Evolutionary conservation across 768 basidiomycete genomes (phyloP).

Genomic region (Coprinopsis sp.): DNA sequence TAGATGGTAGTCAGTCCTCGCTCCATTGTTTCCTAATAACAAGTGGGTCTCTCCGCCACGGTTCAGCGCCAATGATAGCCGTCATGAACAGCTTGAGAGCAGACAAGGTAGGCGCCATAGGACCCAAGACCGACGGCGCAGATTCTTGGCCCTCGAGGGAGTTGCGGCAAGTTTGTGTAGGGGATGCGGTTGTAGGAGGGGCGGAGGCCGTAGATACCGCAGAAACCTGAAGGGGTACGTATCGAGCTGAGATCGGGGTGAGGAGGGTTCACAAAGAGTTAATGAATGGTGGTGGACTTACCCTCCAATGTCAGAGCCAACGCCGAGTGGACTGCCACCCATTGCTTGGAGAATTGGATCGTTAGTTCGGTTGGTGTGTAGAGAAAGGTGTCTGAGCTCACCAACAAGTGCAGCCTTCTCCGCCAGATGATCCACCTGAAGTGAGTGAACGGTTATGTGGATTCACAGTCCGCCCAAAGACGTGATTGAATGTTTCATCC

Average conservation of each 20-base stretch:
- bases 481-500: constrained; percentile 71
- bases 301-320: constrained; percentile 84
- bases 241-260: constrained; percentile 45
- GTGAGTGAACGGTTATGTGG: constrained; percentile 71
- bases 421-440: constrained; percentile 79
- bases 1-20: constrained; percentile 54
- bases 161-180: constrained; percentile 60
- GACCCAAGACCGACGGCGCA: constrained; percentile 69
- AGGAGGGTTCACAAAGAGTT: background rate
- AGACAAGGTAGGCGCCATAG: constrained; percentile 51
- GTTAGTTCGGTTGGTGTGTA: background rate
- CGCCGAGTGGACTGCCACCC: constrained; percentile 43
- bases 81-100: constrained; percentile 67
- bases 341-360: constrained; percentile 24
- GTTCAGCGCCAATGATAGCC: constrained; percentile 51
- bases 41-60: constrained; percentile 66
- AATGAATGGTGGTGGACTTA: constrained; percentile 21
- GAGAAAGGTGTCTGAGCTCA: constrained; percentile 13
- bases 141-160: constrained; percentile 70
- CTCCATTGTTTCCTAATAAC: constrained; percentile 56
- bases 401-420: constrained; percentile 79
- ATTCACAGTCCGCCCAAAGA: constrained; percentile 77
- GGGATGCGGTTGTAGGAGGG: constrained; percentile 70
- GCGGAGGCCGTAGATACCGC: constrained; percentile 66
- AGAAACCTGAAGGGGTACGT: constrained; percentile 64